phyloP scores from a whole-genome alignment of 805 yeast genomes.

The Brettanomyces nanus region DNA sequence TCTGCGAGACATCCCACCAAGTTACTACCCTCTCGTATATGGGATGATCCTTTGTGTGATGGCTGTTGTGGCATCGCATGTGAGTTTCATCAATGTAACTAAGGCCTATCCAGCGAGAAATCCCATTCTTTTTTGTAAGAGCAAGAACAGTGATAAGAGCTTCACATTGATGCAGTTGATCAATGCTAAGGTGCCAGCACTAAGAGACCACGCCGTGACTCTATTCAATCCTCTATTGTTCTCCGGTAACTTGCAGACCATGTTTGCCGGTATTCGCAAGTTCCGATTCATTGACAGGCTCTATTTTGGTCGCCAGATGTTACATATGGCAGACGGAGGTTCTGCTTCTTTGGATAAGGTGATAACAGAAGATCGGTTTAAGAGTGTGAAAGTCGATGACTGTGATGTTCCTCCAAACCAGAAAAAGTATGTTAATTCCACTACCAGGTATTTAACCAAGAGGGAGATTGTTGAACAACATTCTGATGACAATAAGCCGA shows the following conservation, averaged over 20 bases:
- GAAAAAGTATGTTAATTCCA: constrained; percentile 24
- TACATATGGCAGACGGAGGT: constrained; percentile 57
- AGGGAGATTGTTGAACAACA: constrained; percentile 32
- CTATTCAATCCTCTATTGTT: constrained; percentile 55
- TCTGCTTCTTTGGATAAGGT: constrained; percentile 70
- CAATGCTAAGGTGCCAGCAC: constrained; percentile 29
- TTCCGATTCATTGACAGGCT: constrained; percentile 45
- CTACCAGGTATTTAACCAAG: constrained; percentile 45
- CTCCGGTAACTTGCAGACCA: constrained; percentile 73
- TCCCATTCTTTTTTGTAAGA: constrained; percentile 10
- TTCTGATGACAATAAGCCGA: constrained; percentile 36
- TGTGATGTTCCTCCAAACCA: constrained; percentile 28
- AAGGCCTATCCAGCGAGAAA: constrained; percentile 8
- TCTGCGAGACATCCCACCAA: neutral
- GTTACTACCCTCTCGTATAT: neutral
- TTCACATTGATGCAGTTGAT: constrained; percentile 19
- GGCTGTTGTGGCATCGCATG: constrained; percentile 3
- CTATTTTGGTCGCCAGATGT: constrained; percentile 67
- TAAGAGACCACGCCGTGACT: constrained; percentile 40
- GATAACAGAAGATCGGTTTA: constrained; percentile 29
- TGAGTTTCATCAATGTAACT: constrained; percentile 4
- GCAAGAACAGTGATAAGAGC: constrained; percentile 1
- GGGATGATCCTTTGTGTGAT: constrained; percentile 6
- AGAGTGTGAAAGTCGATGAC: constrained; percentile 12
- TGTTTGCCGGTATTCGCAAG: constrained; percentile 52